phyloP scores from a whole-genome alignment of 371 early-diverging fungal genomes.

The Encephalitozoon intestinalis region DNA sequence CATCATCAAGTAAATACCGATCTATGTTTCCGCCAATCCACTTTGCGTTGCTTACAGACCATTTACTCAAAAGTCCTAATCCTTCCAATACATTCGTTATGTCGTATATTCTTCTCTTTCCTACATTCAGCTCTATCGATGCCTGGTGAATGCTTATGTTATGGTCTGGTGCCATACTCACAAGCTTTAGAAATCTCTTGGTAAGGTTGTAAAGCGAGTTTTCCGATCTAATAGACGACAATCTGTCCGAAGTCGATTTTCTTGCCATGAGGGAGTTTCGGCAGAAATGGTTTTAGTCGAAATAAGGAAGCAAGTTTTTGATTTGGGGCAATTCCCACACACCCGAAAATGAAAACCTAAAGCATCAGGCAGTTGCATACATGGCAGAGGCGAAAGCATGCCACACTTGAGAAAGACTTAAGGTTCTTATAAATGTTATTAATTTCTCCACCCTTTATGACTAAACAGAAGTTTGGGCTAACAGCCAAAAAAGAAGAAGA shows the following conservation, averaged over 20 bases:
- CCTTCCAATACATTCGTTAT: constrained; percentile 76
- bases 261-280: constrained; percentile 16
- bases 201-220: constrained; percentile 68
- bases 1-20: constrained; percentile 14
- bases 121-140: constrained; percentile 66
- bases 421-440: neutral
- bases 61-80: constrained; percentile 68
- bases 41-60: constrained; percentile 69
- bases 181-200: constrained; percentile 66
- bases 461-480: constrained; percentile 72
- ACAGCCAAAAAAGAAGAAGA: constrained; percentile 76
- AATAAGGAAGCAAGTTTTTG: neutral
- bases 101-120: constrained; percentile 74
- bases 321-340: neutral
- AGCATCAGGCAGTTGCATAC: too few relatives aligned
- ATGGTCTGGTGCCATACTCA: constrained; percentile 65
- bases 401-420: neutral
- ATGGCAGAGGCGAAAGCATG: too few relatives aligned
- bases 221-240: constrained; percentile 57
- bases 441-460: constrained; percentile 12
- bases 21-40: constrained; percentile 63
- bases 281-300: neutral
- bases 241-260: constrained; percentile 1
- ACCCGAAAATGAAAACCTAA: neutral
- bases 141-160: constrained; percentile 68